Percentiles rank a stretch among this genome's conserved stretches.
These are phyloP conservation scores for Pterocarpus santalinus DNA, from an alignment of 306 rosid species.

Conservation along the genomic window DNA sequence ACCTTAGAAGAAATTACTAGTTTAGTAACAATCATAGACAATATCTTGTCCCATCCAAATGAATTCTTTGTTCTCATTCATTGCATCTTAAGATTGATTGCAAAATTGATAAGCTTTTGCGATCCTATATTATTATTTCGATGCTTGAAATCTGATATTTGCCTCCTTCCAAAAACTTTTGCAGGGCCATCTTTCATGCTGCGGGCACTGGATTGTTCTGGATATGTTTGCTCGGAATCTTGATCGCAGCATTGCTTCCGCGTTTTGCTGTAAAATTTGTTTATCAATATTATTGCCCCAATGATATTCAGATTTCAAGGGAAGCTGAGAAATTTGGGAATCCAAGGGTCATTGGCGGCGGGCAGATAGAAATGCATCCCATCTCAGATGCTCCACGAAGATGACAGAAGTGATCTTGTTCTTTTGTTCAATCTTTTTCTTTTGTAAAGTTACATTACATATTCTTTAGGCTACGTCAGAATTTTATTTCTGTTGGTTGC, in stretches of 20 bases:
- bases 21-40: background rate
- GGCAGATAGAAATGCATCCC: conserved; percentile 78
- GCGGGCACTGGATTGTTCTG: conserved; percentile 64
- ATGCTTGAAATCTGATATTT: conserved; percentile 26
- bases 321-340: conserved; percentile 70
- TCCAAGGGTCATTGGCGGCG: conserved; percentile 55
- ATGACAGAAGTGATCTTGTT: conserved; percentile 48
- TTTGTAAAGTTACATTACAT: conserved; percentile 55
- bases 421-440: conserved; percentile 19
- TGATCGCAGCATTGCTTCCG: conserved; percentile 70
- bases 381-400: conserved; percentile 54
- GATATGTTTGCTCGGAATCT: conserved; percentile 73
- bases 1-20: background rate
- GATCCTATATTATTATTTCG: background rate
- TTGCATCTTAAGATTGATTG: background rate
- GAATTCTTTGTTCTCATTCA: conserved; percentile 1
- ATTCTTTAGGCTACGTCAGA: conserved; percentile 83
- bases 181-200: conserved; percentile 77
- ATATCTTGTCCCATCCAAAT: background rate
- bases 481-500: conserved; percentile 56
- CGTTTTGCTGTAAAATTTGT: conserved; percentile 69
- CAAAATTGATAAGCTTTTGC: background rate
- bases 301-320: conserved; percentile 85
- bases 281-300: conserved; percentile 67
- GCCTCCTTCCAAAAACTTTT: conserved; percentile 26